Base-by-base conservation (phyloP, 129 eudicot species). In the Ambrosia trifida region DNA sequence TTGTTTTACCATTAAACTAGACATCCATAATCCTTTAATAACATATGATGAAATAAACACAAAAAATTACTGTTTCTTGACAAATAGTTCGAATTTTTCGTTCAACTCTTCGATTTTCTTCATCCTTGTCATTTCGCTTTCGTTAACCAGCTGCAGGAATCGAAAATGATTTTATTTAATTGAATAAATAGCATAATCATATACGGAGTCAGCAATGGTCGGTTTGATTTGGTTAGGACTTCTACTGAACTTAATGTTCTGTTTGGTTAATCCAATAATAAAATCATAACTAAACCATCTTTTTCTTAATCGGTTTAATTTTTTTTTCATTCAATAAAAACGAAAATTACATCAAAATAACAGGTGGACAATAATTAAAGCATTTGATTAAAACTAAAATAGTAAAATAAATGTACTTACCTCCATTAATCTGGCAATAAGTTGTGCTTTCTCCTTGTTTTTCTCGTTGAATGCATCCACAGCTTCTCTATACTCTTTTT, bases 391-490 rank as follows among this genome's bases (percentile, higher is more conserved):
- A 28, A 11, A 31, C 11, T 60, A 31, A 56, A n/a, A 56, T 33
- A 16, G 10, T 45, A 51, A 1, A 53, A 20, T 41, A 41, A 41
- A n/a, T 11, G 2, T 14, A 68, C 18, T 49, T 76, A 93, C 98
- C 98, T 93, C 96, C 87, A 83, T 85, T 76, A 93, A 46, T 82
- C 82, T 93, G 71, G 89, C 62, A 68, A 87, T 77, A 30, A 93
- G 84, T 62, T 85, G 90, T 68, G 86, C 81, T 79, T 93, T 93
- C 73, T 89, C 96, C 85, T 77, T 95, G 91, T 77, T 89, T 86
- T 94, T 94, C 54, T 87, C 97, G 69, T 85, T 94, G 72, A 86
- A 85, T 28, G 87, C 87, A 67, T 89, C 98, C 6, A 89, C 62
- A 9, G 83, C 83, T 72, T 93, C 98, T 71, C 74, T 85, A 73